Base-by-base conservation (phyloP, 768 basidiomycete species). In the Dioszegia crocea region DNA sequence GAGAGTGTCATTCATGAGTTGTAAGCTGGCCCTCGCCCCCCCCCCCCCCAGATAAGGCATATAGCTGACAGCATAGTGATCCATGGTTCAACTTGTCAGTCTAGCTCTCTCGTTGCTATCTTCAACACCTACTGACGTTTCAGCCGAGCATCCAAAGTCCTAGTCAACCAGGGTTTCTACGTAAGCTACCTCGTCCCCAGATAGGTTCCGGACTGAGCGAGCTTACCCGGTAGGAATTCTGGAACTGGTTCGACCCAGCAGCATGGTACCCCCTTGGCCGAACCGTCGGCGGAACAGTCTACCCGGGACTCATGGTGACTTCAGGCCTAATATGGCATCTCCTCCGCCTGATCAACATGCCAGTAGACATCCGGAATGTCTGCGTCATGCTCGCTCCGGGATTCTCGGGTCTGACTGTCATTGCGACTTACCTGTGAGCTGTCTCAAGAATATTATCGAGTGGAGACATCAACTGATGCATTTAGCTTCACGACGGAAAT, bases 171-270 rank as follows among this genome's bases (percentile, higher is more conserved):
- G 68, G 96, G 96, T 17, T 98, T 99, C 80, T 93, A 97, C 81
- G 93, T 94, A 64, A 57, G 89, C 80, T 26, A n/a, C n/a, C n/a
- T n/a, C n/a, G n/a, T n/a, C n/a, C n/a, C n/a, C n/a, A n/a, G n/a
- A n/a, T n/a, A n/a, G n/a, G n/a, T n/a, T n/a, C n/a, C n/a, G n/a
- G n/a, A n/a, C n/a, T n/a, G n/a, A n/a, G n/a, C n/a, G n/a, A n/a
- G 48, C 39, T 33, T 30, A 33, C 10, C 52, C 33, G 14, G 55
- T 62, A 96, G 91, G 94, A 89, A 85, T 98, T 99, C 80, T 99
- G 96, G 96, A 99, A 99, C 74, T 99, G 96, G 96, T 99, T 99
- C 75, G 96, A 99, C 78, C 93, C 93, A 21, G 96, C 94, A 3
- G 94, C 94, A 66, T 99, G 96, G 96, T 98, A 99, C 70, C 96